phyloP scores from a whole-genome alignment of 1,284 basidiomycete genomes.

The Pholiota adiposa region DNA sequence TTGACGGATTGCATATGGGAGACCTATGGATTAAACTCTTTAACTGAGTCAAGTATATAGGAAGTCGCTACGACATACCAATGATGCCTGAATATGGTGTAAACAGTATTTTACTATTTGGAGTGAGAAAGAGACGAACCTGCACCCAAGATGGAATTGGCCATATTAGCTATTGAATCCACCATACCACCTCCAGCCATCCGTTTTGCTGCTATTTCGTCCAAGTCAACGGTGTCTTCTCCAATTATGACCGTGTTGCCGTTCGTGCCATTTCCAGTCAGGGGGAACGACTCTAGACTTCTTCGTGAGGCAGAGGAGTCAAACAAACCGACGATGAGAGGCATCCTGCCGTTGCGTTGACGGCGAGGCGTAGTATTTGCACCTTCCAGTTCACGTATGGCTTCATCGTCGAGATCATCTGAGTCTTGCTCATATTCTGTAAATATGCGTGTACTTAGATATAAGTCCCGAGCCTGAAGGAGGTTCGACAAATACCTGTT shows the following conservation, averaged over 20 bases:
- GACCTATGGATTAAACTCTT: slow-evolving; percentile 47
- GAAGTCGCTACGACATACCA: slow-evolving; percentile 50
- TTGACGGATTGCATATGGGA: slow-evolving; percentile 92
- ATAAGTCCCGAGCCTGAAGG: slow-evolving; percentile 15
- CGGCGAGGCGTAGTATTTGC: slow-evolving; percentile 40
- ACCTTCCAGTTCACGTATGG: slow-evolving; percentile 37
- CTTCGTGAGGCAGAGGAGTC: slow-evolving; percentile 63
- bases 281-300: slow-evolving; percentile 57
- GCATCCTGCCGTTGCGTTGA: slow-evolving; percentile 60
- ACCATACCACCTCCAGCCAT: slow-evolving; percentile 79
- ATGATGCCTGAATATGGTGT: slow-evolving; percentile 69
- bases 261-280: slow-evolving; percentile 38
- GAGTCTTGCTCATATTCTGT: slow-evolving; percentile 79
- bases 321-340: slow-evolving; percentile 75
- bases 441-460: background rate
- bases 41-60: slow-evolving; percentile 7
- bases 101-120: background rate
- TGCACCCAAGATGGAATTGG: slow-evolving; percentile 96
- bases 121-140: slow-evolving; percentile 47
- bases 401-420: slow-evolving; percentile 69
- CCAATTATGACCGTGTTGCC: slow-evolving; percentile 33
- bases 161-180: slow-evolving; percentile 91
- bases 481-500: slow-evolving; percentile 59
- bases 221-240: slow-evolving; percentile 57
- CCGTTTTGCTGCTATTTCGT: slow-evolving; percentile 68